Evolutionary conservation across 1,284 basidiomycete species (phyloP).

Genomic region (Papiliotrema flavescens): DNA sequence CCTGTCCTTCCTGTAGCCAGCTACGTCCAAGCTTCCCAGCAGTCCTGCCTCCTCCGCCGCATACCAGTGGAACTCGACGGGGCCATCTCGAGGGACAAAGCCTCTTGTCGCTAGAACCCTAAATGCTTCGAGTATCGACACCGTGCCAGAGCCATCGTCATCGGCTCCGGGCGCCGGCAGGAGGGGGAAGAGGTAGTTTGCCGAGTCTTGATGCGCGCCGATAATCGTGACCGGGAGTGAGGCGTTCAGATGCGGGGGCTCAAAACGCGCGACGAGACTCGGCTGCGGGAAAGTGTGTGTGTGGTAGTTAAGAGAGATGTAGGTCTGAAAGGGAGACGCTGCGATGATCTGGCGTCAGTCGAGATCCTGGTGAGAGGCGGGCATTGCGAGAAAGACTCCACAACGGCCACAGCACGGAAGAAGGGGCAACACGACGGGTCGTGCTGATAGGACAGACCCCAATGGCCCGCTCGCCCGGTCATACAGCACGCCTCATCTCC

Average conservation of each 20-base stretch:
- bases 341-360: constrained; percentile 16
- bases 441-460: no score
- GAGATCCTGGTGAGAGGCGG: no score
- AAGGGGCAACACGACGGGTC: no score
- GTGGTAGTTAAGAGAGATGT: constrained; percentile 29
- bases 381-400: no score
- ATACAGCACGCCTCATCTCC: no score
- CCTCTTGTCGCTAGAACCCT: constrained; percentile 31
- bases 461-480: no score
- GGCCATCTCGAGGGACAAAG: constrained; percentile 27
- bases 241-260: constrained; percentile 16
- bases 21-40: constrained; percentile 44
- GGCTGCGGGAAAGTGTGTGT: constrained; percentile 47
- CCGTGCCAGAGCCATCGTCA: constrained; percentile 48
- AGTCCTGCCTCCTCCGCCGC: constrained; percentile 50
- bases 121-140: constrained; percentile 48
- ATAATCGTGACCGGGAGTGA: constrained; percentile 37
- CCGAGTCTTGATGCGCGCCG: constrained; percentile 48
- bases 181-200: constrained; percentile 32
- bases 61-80: constrained; percentile 50
- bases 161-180: constrained; percentile 41
- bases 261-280: constrained; percentile 42
- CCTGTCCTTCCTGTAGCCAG: constrained; percentile 18
- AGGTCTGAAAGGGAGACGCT: constrained; percentile 16
- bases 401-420: no score